These are phyloP conservation scores for Dictyostelium brefeldianum DNA, from an alignment of 78 protist species.

Conservation along the genomic window DNA sequence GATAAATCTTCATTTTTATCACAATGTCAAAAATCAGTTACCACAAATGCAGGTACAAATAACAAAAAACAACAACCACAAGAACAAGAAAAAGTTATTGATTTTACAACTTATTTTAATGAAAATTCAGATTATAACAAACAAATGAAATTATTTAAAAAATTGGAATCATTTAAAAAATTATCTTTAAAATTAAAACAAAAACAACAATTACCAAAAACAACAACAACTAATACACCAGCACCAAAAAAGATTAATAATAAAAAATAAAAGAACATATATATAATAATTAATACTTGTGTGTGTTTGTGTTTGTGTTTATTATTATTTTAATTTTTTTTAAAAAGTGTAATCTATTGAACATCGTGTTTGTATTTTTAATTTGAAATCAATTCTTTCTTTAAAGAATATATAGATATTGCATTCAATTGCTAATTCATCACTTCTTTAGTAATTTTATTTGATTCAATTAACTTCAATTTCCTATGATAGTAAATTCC, in stretches of 20 bases:
- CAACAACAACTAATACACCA: neutral
- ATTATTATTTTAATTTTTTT: too few relatives aligned
- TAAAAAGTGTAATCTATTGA: too few relatives aligned
- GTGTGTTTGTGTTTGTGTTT: too few relatives aligned
- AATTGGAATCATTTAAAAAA: neutral
- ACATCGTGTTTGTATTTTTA: too few relatives aligned
- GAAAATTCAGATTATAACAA: constrained; percentile 4
- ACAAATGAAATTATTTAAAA: constrained; percentile 18
- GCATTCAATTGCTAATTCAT: too few relatives aligned
- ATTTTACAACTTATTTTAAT: neutral
- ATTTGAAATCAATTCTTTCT: too few relatives aligned
- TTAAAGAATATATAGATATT: too few relatives aligned
- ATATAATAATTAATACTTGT: too few relatives aligned
- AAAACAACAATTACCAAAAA: neutral
- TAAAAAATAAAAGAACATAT: too few relatives aligned
- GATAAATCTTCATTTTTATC: constrained; percentile 23
- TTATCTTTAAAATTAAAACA: neutral
- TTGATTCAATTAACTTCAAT: too few relatives aligned
- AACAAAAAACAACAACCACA: neutral
- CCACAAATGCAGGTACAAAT: neutral
- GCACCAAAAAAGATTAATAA: neutral
- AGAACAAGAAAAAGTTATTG: neutral
- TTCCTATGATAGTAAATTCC: too few relatives aligned
- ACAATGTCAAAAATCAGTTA: constrained; percentile 5
- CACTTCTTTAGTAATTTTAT: too few relatives aligned